Percentiles rank a stretch among this genome's conserved stretches.
These are phyloP conservation scores for Erythrobasidium yunnanense DNA, from an alignment of 768 basidiomycete genomes.

Conservation along the genomic window DNA sequence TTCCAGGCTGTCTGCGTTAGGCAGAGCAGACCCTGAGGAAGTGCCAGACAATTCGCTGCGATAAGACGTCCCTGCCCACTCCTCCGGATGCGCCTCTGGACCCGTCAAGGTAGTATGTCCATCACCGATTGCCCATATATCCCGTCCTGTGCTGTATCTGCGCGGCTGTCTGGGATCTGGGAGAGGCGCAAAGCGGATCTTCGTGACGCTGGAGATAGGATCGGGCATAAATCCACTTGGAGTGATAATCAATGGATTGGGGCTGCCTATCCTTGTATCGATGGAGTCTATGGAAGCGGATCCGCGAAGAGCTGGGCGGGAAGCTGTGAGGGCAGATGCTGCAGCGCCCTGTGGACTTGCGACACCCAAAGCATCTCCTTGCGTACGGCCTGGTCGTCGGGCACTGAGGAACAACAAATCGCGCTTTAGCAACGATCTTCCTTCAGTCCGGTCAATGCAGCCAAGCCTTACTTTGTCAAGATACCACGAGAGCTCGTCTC, in stretches of 20 bases:
- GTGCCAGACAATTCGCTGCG: not conserved
- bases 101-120: not conserved
- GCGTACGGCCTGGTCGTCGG: not conserved
- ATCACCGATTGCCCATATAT: constrained; percentile 9
- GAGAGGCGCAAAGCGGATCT: constrained; percentile 19
- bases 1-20: not conserved
- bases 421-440: not conserved
- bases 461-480: constrained; percentile 20
- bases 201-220: not conserved
- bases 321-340: not conserved
- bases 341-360: not conserved
- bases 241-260: not conserved
- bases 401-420: not conserved
- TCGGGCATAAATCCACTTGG: not conserved
- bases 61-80: not conserved
- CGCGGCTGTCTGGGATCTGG: constrained; percentile 16
- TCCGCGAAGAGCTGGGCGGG: not conserved
- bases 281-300: constrained; percentile 10
- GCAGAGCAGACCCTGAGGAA: not conserved
- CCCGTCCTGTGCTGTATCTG: constrained; percentile 12
- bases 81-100: constrained; percentile 6
- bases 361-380: not conserved
- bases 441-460: not conserved
- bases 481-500: constrained; percentile 16
- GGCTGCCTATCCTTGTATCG: not conserved